A percentile compares a stretch with the other conserved stretches of the same genome.
Conservation (phyloP, 106 monocot species). For the Acanthochlamys bracteata region DNA sequence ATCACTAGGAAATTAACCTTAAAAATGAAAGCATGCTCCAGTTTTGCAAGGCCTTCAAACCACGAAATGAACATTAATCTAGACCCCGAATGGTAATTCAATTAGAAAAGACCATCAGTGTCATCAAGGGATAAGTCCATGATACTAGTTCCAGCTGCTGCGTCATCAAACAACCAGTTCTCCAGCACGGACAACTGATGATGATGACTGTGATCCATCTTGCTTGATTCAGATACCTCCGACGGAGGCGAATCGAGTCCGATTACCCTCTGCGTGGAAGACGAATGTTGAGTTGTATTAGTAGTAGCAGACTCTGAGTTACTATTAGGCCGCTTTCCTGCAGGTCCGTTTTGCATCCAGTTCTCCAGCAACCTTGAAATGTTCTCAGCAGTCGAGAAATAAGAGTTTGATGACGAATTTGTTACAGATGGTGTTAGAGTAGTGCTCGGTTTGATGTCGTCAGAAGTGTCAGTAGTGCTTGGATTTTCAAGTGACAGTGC, state of each 20-base stretch:
- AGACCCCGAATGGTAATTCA: no score
- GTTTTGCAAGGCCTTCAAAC: no score
- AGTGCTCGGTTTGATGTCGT: background rate
- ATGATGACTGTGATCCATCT: background rate
- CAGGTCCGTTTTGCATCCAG: conserved; percentile 20
- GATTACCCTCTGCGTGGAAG: conserved; percentile 8
- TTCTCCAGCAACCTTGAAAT: conserved; percentile 12
- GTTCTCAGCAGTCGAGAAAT: conserved; percentile 23
- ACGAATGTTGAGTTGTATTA: background rate
- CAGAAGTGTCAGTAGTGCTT: background rate
- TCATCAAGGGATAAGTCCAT: conserved; percentile 28
- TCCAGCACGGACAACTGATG: conserved; percentile 29
- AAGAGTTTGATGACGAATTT: no score
- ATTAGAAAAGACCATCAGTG: conserved; percentile 16
- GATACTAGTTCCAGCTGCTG: conserved; percentile 16
- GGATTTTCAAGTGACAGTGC: conserved; percentile 20
- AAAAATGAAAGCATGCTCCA: no score
- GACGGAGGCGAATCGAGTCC: conserved; percentile 8
- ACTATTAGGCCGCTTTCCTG: no score
- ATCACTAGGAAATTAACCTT: no score
- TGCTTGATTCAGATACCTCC: conserved; percentile 16
- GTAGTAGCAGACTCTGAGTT: background rate
- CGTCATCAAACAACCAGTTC: conserved; percentile 53
- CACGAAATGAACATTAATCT: no score
- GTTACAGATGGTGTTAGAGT: no score